Evolutionary conservation across 179 eudicot species (phyloP).

Genomic region (Dionaea muscipula): DNA sequence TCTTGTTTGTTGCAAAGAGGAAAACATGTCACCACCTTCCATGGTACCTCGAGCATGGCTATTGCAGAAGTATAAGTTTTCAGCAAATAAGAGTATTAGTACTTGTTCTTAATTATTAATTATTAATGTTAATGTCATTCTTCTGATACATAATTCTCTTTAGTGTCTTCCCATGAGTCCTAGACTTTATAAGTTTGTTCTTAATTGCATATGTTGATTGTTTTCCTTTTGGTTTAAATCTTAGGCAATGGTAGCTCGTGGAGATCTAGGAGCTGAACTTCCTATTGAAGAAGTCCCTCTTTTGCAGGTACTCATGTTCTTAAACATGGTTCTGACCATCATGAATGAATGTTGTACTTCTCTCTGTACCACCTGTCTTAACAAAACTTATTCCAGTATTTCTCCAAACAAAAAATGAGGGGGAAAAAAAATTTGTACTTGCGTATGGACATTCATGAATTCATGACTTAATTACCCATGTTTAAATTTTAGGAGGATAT

Average conservation of each 20-base stretch:
- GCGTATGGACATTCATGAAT: not conserved
- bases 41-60: too few species aligned
- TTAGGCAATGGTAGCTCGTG: slow-evolving; percentile 99
- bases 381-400: not conserved
- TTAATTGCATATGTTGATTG: slow-evolving; percentile 1
- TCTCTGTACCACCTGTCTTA: not conserved
- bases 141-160: too few species aligned
- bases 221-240: slow-evolving; percentile 1
- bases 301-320: slow-evolving; percentile 53
- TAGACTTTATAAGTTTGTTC: too few species aligned
- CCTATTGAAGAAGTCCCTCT: slow-evolving; percentile 97
- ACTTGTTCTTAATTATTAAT: too few species aligned
- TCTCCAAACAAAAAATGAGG: not conserved
- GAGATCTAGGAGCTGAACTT: slow-evolving; percentile 99
- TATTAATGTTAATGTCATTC: too few species aligned
- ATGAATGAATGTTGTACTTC: not conserved
- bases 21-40: too few species aligned
- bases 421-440: not conserved
- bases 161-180: too few species aligned
- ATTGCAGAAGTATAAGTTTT: too few species aligned
- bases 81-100: too few species aligned
- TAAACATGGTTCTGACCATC: too few species aligned
- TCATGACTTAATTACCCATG: not conserved
- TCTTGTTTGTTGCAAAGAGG: too few species aligned
- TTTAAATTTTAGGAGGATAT: slow-evolving; percentile 57